Evolutionary conservation across 2,329 filamentous ascomycete species (phyloP).

Genomic region (Xylariaceae sp.): DNA sequence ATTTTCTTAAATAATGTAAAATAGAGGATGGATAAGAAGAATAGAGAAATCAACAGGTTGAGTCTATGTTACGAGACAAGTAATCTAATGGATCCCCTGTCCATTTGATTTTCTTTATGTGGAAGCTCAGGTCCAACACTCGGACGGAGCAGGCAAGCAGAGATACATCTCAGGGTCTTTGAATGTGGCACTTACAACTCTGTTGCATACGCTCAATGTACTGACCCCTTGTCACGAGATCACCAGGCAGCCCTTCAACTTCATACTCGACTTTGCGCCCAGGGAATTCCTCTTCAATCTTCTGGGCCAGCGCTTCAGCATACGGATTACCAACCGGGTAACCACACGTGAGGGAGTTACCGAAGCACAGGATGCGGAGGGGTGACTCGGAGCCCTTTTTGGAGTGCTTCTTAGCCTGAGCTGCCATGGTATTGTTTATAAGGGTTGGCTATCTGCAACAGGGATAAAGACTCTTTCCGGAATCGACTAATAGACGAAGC

Average conservation of each 20-base stretch:
- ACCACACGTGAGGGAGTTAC: slow-evolving; percentile 68
- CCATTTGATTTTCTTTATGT: too few species aligned
- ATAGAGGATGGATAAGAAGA: too few species aligned
- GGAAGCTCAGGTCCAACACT: too few species aligned
- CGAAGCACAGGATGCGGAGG: slow-evolving; percentile 67
- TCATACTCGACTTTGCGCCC: slow-evolving; percentile 45
- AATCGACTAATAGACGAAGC: too few species aligned
- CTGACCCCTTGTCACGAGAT: slow-evolving; percentile 49
- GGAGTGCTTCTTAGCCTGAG: neutral
- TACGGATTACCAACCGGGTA: slow-evolving; percentile 61
- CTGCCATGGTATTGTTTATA: slow-evolving; percentile 2
- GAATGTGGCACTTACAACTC: slow-evolving; percentile 22
- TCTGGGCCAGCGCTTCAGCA: slow-evolving; percentile 53
- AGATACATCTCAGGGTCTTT: neutral
- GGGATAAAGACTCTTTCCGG: too few species aligned
- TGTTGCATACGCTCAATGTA: slow-evolving; percentile 39
- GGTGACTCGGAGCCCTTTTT: slow-evolving; percentile 41
- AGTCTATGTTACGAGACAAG: too few species aligned
- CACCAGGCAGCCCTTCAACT: slow-evolving; percentile 59
- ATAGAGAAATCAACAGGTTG: neutral
- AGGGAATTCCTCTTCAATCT: slow-evolving; percentile 55
- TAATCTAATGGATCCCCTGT: too few species aligned
- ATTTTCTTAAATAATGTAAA: neutral
- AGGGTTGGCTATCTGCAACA: too few species aligned
- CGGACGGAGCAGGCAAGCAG: neutral